These are phyloP conservation scores for Clonostachys sp. DNA, from an alignment of 2,329 filamentous ascomycete species.

Conservation along the genomic window DNA sequence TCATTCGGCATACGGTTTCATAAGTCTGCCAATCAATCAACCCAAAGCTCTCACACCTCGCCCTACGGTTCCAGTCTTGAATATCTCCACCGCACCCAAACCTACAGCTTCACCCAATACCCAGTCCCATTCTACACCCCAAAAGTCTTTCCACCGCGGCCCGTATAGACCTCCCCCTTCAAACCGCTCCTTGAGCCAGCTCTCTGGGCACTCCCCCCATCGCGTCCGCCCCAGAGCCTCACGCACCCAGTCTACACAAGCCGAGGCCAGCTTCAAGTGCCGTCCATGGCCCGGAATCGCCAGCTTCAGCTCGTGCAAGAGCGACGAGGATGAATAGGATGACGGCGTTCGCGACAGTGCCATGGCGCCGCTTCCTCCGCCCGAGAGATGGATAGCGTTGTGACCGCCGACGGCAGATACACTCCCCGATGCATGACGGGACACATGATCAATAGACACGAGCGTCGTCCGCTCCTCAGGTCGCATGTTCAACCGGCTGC, in stretches of 20 bases:
- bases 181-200: constrained; percentile 62
- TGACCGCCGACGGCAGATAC: constrained; percentile 64
- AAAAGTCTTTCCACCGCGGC: constrained; percentile 60
- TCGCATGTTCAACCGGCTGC: constrained; percentile 34
- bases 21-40: background rate
- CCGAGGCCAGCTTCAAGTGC: constrained; percentile 61
- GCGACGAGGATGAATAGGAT: constrained; percentile 12
- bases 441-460: constrained; percentile 57
- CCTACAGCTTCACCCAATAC: constrained; percentile 67
- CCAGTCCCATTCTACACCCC: constrained; percentile 68
- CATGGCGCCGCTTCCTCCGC: constrained; percentile 42
- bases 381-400: constrained; percentile 59
- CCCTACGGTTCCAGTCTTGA: constrained; percentile 72
- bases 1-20: background rate
- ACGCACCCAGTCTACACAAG: constrained; percentile 57
- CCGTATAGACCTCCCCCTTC: constrained; percentile 52
- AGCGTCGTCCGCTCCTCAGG: constrained; percentile 51
- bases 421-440: constrained; percentile 63
- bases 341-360: constrained; percentile 8
- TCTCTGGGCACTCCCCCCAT: constrained; percentile 59
- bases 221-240: constrained; percentile 53
- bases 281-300: constrained; percentile 63
- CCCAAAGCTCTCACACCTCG: constrained; percentile 47
- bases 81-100: constrained; percentile 65
- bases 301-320: constrained; percentile 23